A percentile compares a stretch with the other conserved stretches of the same genome.
Conservation (phyloP, 352 stramenopile genomes). For the Thalassiosira pacifica region DNA sequence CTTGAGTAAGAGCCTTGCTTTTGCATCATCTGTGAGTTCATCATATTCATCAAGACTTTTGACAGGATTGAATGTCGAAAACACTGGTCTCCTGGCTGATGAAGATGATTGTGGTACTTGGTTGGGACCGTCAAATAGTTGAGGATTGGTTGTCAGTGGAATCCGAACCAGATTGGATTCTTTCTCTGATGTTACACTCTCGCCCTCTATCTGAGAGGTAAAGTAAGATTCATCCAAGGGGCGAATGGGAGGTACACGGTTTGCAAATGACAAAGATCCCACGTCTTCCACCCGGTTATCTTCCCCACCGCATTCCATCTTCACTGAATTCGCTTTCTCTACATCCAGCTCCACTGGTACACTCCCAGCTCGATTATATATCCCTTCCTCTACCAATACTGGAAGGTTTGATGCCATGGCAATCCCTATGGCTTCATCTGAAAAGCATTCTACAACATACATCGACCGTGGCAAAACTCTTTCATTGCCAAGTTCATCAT, state of each 20-base stretch:
- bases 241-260: slow-evolving; percentile 39
- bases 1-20: slow-evolving; percentile 75
- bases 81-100: slow-evolving; percentile 43
- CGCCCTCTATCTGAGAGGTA: slow-evolving; percentile 67
- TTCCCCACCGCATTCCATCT: background rate
- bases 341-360: slow-evolving; percentile 46
- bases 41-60: slow-evolving; percentile 79
- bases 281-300: background rate
- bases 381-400: slow-evolving; percentile 65
- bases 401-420: slow-evolving; percentile 65
- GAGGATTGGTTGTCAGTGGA: slow-evolving; percentile 68
- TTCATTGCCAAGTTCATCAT: slow-evolving; percentile 79
- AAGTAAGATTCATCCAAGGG: slow-evolving; percentile 48
- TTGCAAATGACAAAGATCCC: slow-evolving; percentile 18
- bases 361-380: slow-evolving; percentile 58
- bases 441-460: slow-evolving; percentile 85
- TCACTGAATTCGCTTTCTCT: slow-evolving; percentile 4
- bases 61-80: slow-evolving; percentile 80
- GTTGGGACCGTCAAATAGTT: slow-evolving; percentile 61
- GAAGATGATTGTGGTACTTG: slow-evolving; percentile 45
- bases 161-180: slow-evolving; percentile 67
- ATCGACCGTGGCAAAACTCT: slow-evolving; percentile 66
- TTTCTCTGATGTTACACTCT: slow-evolving; percentile 57
- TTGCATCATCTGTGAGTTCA: slow-evolving; percentile 68
- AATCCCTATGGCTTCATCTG: slow-evolving; percentile 85